Evolutionary conservation across 495 filamentous ascomycete species (phyloP).

Genomic region (Hyaloscypha hepaticicola): DNA sequence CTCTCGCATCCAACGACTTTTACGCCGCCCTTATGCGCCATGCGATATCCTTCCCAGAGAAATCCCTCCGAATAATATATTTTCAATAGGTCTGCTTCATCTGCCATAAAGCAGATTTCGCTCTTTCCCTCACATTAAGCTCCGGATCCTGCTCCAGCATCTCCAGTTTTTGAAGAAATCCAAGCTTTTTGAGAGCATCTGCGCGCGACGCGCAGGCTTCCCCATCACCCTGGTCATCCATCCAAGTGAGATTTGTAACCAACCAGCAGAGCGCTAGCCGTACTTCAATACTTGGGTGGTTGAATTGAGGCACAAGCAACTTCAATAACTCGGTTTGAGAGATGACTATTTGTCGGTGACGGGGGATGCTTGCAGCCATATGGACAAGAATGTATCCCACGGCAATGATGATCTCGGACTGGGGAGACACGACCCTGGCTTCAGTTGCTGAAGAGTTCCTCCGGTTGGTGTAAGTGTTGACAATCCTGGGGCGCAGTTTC

Average conservation of each 20-base stretch:
- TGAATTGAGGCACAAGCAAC: conserved; percentile 71
- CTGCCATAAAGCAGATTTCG: conserved; percentile 73
- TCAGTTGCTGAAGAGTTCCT: conserved; percentile 32
- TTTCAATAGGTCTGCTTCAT: conserved; percentile 42
- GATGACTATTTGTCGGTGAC: conserved; percentile 66
- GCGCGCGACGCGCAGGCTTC: conserved; percentile 62
- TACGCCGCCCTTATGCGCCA: not conserved
- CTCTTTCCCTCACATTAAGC: conserved; percentile 77
- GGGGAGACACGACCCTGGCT: conserved; percentile 52
- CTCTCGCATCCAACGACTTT: not conserved
- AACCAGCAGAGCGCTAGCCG: conserved; percentile 76
- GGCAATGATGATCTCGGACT: conserved; percentile 68
- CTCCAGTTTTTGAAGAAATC: conserved; percentile 65
- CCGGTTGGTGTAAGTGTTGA: conserved; percentile 42
- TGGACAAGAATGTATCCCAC: conserved; percentile 79
- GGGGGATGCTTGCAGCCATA: conserved; percentile 74
- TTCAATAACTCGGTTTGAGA: conserved; percentile 55
- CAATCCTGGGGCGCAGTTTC: conserved; percentile 62
- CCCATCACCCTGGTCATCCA: conserved; percentile 67
- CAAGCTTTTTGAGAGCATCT: conserved; percentile 64
- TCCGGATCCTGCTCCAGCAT: conserved; percentile 70
- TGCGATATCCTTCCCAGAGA: not conserved
- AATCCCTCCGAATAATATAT: not conserved
- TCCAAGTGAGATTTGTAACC: conserved; percentile 77
- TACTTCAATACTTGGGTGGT: conserved; percentile 66